Evolutionary conservation across 768 basidiomycete genomes (phyloP).

Genomic region (Pulveroboletus ravenelii): DNA sequence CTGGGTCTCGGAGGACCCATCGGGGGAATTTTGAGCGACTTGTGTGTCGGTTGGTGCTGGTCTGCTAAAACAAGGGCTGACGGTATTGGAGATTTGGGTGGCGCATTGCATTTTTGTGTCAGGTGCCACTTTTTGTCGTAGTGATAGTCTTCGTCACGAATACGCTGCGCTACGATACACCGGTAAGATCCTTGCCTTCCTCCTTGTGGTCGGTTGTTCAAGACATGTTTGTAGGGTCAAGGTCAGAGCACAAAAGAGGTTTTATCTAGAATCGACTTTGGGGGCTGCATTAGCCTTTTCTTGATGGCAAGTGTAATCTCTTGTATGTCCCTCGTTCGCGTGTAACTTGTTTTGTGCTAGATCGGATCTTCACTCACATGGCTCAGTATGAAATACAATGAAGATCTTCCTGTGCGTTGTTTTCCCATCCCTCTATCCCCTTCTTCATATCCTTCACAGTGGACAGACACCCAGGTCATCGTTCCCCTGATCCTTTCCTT

Average conservation of each 20-base stretch:
- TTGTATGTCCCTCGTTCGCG: background rate
- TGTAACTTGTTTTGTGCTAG: slow-evolving; percentile 21
- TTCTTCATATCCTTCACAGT: slow-evolving; percentile 34
- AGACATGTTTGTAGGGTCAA: slow-evolving; percentile 45
- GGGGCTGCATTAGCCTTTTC: slow-evolving; percentile 59
- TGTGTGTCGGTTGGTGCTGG: slow-evolving; percentile 9
- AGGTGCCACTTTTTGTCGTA: slow-evolving; percentile 59
- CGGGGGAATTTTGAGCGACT: slow-evolving; percentile 18
- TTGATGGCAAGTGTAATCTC: slow-evolving; percentile 40
- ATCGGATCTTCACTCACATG: slow-evolving; percentile 62
- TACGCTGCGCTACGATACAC: slow-evolving; percentile 59
- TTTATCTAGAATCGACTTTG: slow-evolving; percentile 75
- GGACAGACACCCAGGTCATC: slow-evolving; percentile 50
- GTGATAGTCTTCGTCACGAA: slow-evolving; percentile 45
- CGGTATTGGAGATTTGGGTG: slow-evolving; percentile 32
- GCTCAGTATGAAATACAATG: slow-evolving; percentile 67
- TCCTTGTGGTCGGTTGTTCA: background rate
- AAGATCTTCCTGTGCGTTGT: slow-evolving; percentile 50
- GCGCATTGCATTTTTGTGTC: slow-evolving; percentile 73
- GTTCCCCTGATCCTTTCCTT: slow-evolving; percentile 41
- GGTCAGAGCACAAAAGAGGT: slow-evolving; percentile 61
- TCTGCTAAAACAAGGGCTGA: background rate
- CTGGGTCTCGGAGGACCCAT: slow-evolving; percentile 23
- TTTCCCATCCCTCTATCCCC: background rate
- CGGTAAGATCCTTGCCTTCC: slow-evolving; percentile 37